These are phyloP conservation scores for Backusella liffmaniae DNA, from an alignment of 192 early-diverging fungal species.

Conservation along the genomic window DNA sequence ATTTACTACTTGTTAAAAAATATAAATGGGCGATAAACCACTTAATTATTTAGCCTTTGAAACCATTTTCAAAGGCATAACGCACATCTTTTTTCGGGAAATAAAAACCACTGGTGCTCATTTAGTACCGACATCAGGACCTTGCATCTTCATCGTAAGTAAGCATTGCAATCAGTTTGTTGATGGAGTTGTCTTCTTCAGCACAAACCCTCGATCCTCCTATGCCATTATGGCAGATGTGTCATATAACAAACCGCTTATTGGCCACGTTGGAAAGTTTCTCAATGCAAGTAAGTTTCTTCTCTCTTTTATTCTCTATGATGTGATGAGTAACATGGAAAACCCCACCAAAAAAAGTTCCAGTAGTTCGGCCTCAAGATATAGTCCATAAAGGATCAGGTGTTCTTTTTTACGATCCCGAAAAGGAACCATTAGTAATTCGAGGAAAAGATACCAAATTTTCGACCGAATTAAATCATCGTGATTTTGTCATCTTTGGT, in stretches of 20 bases:
- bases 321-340: background rate
- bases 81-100: conserved; percentile 87
- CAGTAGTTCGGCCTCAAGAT: conserved; percentile 93
- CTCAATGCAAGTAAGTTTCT: conserved; percentile 30
- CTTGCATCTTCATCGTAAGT: conserved; percentile 89
- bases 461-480: conserved; percentile 61
- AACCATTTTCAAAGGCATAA: conserved; percentile 58
- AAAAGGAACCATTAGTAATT: conserved; percentile 62
- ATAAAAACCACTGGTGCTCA: conserved; percentile 78
- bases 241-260: conserved; percentile 25
- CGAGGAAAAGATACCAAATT: conserved; percentile 69
- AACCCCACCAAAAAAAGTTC: conserved; percentile 50
- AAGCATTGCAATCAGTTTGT: conserved; percentile 71
- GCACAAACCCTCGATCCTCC: conserved; percentile 21
- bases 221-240: conserved; percentile 29
- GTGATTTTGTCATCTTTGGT: conserved; percentile 62
- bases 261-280: conserved; percentile 32
- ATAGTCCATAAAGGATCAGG: conserved; percentile 71
- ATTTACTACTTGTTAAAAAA: background rate
- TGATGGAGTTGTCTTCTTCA: conserved; percentile 28
- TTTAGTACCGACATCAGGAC: conserved; percentile 79
- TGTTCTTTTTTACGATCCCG: conserved; percentile 61
- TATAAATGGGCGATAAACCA: conserved; percentile 1
- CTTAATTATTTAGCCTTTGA: conserved; percentile 42
- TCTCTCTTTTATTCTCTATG: background rate